Conservation (phyloP, 345 rosid genomes). For the Eucalyptus rudis region DNA sequence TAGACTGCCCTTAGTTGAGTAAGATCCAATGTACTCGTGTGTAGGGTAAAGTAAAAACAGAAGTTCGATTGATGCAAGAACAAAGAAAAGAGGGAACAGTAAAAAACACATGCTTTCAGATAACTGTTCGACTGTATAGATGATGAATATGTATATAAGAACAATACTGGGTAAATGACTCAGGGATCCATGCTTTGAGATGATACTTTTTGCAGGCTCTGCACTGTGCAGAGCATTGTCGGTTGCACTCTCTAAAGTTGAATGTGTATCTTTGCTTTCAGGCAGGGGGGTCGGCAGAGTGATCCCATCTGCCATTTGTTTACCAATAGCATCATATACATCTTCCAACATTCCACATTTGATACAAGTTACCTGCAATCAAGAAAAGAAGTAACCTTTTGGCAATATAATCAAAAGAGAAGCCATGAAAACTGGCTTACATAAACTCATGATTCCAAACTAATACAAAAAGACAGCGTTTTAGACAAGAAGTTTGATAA, state of each 20-base stretch:
- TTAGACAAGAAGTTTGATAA: neutral
- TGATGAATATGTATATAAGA: neutral
- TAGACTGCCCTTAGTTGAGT: neutral
- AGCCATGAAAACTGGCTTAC: neutral
- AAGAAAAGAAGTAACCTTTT: neutral
- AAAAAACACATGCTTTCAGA: neutral
- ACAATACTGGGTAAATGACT: neutral
- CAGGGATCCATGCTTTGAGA: neutral
- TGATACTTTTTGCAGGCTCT: neutral
- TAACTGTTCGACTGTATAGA: neutral
- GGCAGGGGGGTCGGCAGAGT: constrained; percentile 8
- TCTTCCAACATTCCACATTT: constrained; percentile 76
- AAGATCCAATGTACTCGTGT: neutral
- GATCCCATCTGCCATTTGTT: neutral
- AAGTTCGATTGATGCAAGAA: neutral
- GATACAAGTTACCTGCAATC: constrained; percentile 59
- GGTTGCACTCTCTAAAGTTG: constrained; percentile 8
- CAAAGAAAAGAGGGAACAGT: neutral
- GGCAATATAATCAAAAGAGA: neutral
- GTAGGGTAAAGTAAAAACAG: neutral
- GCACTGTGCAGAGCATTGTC: neutral
- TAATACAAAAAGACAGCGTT: neutral
- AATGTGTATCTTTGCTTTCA: constrained; percentile 35
- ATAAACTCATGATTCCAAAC: neutral
- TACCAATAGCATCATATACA: constrained; percentile 38